Percentiles rank a stretch among this genome's conserved stretches.
Conservation (phyloP, 768 basidiomycete genomes). For the Lactarius deliciosus region DNA sequence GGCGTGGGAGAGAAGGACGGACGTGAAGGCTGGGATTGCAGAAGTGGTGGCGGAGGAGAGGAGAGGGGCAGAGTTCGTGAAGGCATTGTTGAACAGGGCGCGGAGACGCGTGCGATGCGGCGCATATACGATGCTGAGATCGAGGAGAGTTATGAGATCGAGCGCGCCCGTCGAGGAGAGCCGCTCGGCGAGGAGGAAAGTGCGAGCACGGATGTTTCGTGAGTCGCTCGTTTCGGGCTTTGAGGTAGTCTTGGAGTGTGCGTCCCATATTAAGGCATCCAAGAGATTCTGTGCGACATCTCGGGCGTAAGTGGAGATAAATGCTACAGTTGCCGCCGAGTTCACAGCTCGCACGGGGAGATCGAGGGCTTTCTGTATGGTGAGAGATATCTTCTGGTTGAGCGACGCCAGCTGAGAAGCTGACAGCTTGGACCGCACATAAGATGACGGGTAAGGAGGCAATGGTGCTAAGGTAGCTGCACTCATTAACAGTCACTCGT, state of each 20-base stretch:
- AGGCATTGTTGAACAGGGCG: slow-evolving; percentile 44
- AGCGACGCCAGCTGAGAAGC: slow-evolving; percentile 52
- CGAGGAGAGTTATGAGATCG: slow-evolving; percentile 56
- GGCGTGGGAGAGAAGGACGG: slow-evolving; percentile 42
- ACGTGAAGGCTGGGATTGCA: slow-evolving; percentile 56
- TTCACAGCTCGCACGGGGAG: slow-evolving; percentile 51
- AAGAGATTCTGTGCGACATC: slow-evolving; percentile 55
- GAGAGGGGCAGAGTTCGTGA: slow-evolving; percentile 38
- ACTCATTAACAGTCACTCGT: background rate
- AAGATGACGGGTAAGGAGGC: slow-evolving; percentile 55
- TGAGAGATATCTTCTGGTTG: slow-evolving; percentile 47
- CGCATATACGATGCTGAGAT: slow-evolving; percentile 60
- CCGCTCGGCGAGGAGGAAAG: slow-evolving; percentile 57
- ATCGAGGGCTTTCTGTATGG: slow-evolving; percentile 48
- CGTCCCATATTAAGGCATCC: slow-evolving; percentile 59
- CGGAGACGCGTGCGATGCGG: slow-evolving; percentile 46
- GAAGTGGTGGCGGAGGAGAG: slow-evolving; percentile 36
- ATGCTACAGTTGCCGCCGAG: slow-evolving; percentile 45
- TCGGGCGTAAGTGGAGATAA: slow-evolving; percentile 57
- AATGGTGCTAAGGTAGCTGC: slow-evolving; percentile 37
- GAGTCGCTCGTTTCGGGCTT: slow-evolving; percentile 37
- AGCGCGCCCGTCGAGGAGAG: slow-evolving; percentile 45
- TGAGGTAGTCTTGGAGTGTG: slow-evolving; percentile 24
- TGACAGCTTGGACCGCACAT: slow-evolving; percentile 48
- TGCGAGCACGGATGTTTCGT: slow-evolving; percentile 46